phyloP scores from a whole-genome alignment of 2,329 filamentous ascomycete genomes.

The Arachnomyces sp. region DNA sequence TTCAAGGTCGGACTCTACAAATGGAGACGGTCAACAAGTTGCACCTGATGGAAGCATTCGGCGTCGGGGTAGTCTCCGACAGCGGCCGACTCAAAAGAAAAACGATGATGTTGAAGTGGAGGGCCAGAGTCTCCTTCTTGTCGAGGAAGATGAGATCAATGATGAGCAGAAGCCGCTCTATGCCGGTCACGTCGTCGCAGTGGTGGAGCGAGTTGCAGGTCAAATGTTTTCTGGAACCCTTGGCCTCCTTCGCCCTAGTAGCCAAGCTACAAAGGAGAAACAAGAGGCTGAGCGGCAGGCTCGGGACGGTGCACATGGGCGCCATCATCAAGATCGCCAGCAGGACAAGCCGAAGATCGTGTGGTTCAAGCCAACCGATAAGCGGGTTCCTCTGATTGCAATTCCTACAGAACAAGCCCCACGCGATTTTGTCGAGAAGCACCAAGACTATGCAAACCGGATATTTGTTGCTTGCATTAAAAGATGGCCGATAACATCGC shows the following conservation, averaged over 20 bases:
- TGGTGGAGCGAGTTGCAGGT: constrained; percentile 91
- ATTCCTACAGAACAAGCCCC: constrained; percentile 98
- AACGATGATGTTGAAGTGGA: constrained; percentile 99
- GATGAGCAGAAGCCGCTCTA: constrained; percentile 97
- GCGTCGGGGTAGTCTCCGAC: constrained; percentile 86
- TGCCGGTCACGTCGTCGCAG: constrained; percentile 92
- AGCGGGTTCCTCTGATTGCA: constrained; percentile 94
- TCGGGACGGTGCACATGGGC: constrained; percentile 66
- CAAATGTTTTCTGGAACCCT: constrained; percentile 99
- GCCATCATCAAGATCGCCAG: constrained; percentile 69
- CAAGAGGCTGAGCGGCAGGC: constrained; percentile 93
- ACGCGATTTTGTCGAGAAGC: constrained; percentile 95
- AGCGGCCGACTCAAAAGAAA: constrained; percentile 98
- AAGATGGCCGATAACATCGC: constrained; percentile 98
- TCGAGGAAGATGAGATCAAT: constrained; percentile 97
- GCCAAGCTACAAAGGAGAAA: constrained; percentile 98
- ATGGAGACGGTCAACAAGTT: constrained; percentile 54
- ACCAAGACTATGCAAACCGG: constrained; percentile 92
- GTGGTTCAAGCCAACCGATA: constrained; percentile 99
- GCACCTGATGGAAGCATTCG: constrained; percentile 76
- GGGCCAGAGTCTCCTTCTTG: constrained; percentile 89
- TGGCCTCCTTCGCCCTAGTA: constrained; percentile 87
- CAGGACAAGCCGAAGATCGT: constrained; percentile 99
- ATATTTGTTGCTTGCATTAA: constrained; percentile 99
- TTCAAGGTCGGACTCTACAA: constrained; percentile 51